Evolutionary conservation across 345 rosid genomes (phyloP).

Genomic region (Angophora floribunda): DNA sequence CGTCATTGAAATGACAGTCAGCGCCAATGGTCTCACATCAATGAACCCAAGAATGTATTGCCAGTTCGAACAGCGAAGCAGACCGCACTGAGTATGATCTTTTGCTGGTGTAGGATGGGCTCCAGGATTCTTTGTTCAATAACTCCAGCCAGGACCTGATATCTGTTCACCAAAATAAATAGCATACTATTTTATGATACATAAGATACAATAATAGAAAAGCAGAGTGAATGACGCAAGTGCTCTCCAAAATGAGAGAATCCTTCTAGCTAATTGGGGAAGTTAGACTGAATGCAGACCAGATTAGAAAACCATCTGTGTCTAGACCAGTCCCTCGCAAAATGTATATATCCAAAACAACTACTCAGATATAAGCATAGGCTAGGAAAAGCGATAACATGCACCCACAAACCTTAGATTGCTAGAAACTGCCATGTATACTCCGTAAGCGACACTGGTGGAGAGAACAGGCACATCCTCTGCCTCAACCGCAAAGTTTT

Average conservation of each 20-base stretch:
- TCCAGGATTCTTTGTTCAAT: slow-evolving; percentile 93
- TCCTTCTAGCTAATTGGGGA: neutral
- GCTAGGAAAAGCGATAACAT: neutral
- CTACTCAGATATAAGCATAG: neutral
- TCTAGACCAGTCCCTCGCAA: neutral
- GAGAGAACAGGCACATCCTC: slow-evolving; percentile 88
- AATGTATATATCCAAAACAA: neutral
- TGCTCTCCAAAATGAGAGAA: neutral
- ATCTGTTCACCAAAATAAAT: slow-evolving; percentile 30
- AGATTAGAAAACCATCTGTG: neutral
- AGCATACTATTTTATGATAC: neutral
- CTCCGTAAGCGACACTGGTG: slow-evolving; percentile 88
- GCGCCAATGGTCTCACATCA: slow-evolving; percentile 43
- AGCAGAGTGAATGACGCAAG: neutral
- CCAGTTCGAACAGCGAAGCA: slow-evolving; percentile 98
- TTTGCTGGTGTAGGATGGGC: slow-evolving; percentile 87
- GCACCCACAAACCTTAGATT: slow-evolving; percentile 61
- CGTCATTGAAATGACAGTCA: neutral
- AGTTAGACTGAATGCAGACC: neutral
- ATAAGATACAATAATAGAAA: neutral
- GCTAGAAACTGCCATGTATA: slow-evolving; percentile 96
- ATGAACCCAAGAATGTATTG: slow-evolving; percentile 94
- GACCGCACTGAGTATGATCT: slow-evolving; percentile 64
- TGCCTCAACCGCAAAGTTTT: slow-evolving; percentile 43
- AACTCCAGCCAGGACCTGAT: slow-evolving; percentile 96